Evolutionary conservation across 495 filamentous ascomycete species (phyloP).

Genomic region (Aspergillus carlsbadensis): DNA sequence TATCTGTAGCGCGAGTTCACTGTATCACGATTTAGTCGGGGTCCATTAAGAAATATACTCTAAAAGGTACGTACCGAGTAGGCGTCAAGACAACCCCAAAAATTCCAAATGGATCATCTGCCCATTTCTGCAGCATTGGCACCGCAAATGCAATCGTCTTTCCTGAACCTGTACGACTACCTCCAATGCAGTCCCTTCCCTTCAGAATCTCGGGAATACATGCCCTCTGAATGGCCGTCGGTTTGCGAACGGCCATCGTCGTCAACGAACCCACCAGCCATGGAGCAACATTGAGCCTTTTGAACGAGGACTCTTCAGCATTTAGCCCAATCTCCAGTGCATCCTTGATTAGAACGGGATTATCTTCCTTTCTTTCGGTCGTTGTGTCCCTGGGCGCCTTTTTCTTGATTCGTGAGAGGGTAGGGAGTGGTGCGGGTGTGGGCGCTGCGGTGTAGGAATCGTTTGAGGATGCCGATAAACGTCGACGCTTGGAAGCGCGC

Average conservation of each 20-base stretch:
- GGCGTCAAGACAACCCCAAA: conserved; percentile 89
- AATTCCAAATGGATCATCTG: conserved; percentile 86
- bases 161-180: conserved; percentile 92
- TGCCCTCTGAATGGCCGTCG: conserved; percentile 87
- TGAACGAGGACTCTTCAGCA: conserved; percentile 62
- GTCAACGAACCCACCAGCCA: conserved; percentile 87
- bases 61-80: conserved; percentile 57
- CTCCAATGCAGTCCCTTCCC: conserved; percentile 91
- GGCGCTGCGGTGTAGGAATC: conserved; percentile 38
- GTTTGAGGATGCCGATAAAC: conserved; percentile 41
- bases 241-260: conserved; percentile 83
- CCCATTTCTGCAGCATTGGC: conserved; percentile 91
- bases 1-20: conserved; percentile 93
- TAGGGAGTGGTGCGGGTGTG: conserved; percentile 41
- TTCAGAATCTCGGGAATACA: conserved; percentile 90
- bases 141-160: conserved; percentile 97
- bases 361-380: conserved; percentile 23
- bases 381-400: conserved; percentile 31
- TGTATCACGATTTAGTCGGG: conserved; percentile 16
- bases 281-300: conserved; percentile 69
- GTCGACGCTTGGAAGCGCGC: conserved; percentile 42
- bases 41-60: neutral
- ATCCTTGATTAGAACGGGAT: conserved; percentile 43
- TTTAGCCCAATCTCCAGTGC: conserved; percentile 43
- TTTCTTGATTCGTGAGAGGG: conserved; percentile 47